Evolutionary conservation across 352 stramenopile species (phyloP).

Genomic region (Globisporangium canariense): DNA sequence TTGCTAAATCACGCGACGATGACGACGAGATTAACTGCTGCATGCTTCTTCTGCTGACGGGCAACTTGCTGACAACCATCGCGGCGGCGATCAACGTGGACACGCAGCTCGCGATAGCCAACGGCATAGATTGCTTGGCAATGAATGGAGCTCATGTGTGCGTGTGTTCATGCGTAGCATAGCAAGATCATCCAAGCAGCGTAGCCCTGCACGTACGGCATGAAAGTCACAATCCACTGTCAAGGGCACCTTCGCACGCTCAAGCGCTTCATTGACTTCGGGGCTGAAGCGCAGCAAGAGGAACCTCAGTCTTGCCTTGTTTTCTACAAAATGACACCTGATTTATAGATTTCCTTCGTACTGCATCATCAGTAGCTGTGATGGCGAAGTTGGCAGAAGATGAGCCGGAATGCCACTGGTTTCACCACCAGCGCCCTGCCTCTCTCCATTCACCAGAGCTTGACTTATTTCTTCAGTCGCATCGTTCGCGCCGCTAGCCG

Average conservation of each 20-base stretch:
- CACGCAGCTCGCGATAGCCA: background rate
- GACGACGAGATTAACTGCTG: constrained; percentile 2
- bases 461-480: background rate
- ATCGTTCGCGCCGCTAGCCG: background rate
- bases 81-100: constrained; percentile 1
- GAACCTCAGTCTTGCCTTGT: too few species aligned
- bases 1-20: background rate
- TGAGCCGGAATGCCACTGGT: background rate
- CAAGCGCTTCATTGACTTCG: background rate
- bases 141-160: constrained; percentile 11
- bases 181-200: background rate
- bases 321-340: too few species aligned
- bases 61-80: background rate
- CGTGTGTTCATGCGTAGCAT: background rate
- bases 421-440: background rate
- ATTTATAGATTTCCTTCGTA: constrained; percentile 18
- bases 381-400: constrained; percentile 1
- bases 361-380: constrained; percentile 14
- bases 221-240: background rate
- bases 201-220: background rate
- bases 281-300: too few species aligned
- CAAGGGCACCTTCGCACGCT: background rate
- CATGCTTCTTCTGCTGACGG: background rate
- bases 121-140: constrained; percentile 4
- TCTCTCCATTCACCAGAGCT: background rate